Evolutionary conservation across 2,329 filamentous ascomycete species (phyloP).

Genomic region (Penicillium italicum): DNA sequence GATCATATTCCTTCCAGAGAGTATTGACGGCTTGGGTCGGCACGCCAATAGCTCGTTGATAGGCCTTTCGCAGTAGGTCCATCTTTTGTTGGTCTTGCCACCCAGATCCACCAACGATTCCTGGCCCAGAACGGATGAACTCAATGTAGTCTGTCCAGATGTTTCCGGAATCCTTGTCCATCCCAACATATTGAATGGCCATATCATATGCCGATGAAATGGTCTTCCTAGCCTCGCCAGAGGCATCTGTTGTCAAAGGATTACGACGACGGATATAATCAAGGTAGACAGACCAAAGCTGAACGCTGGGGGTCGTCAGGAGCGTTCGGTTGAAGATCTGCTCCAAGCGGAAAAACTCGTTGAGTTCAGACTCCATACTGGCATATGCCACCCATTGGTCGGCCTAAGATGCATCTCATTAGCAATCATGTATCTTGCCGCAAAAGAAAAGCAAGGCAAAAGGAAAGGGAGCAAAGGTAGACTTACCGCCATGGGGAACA

Average conservation of each 20-base stretch:
- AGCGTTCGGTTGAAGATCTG: slow-evolving; percentile 78
- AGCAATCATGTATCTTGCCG: slow-evolving; percentile 2
- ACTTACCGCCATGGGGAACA: slow-evolving; percentile 88
- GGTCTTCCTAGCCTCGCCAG: slow-evolving; percentile 69
- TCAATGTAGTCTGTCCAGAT: slow-evolving; percentile 95
- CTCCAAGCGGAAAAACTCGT: slow-evolving; percentile 77
- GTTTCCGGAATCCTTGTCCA: slow-evolving; percentile 82
- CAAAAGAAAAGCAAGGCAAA: not conserved
- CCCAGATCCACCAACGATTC: slow-evolving; percentile 73
- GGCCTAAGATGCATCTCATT: slow-evolving; percentile 58
- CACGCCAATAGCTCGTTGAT: slow-evolving; percentile 82
- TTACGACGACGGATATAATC: slow-evolving; percentile 92
- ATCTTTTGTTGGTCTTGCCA: slow-evolving; percentile 99
- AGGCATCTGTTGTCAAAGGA: slow-evolving; percentile 75
- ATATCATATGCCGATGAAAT: slow-evolving; percentile 89
- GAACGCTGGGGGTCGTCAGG: slow-evolving; percentile 73
- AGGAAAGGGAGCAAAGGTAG: not conserved
- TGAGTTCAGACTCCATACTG: slow-evolving; percentile 82
- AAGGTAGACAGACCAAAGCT: slow-evolving; percentile 88
- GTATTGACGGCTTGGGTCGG: slow-evolving; percentile 78
- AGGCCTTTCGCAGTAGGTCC: slow-evolving; percentile 86
- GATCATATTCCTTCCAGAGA: slow-evolving; percentile 96
- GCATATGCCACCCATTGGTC: slow-evolving; percentile 88
- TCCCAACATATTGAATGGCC: slow-evolving; percentile 81
- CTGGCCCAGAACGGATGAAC: slow-evolving; percentile 85